Base-by-base conservation (phyloP, 179 eudicot genomes). In the Beta lomatogona region DNA sequence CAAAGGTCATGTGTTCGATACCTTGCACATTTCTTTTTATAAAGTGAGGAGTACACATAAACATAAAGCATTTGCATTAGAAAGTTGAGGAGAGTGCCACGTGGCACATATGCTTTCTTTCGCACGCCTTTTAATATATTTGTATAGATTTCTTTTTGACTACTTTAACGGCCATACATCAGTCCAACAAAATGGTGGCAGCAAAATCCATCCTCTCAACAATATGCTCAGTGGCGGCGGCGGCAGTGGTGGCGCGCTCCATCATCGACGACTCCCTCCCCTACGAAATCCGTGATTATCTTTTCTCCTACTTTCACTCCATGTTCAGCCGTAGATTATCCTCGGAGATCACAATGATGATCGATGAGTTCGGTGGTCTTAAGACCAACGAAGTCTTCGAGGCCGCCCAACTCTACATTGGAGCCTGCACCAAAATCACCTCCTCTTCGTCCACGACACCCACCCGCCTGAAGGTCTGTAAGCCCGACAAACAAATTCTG, bases 391-490 rank as follows among this genome's bases (percentile, higher is more conserved):
- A 86, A 74, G 79, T 92, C 86, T 92, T 86, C 79, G 85, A 88
- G 50, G 92, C 93, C 13, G 89, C 90, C 66, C 82, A 83, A 28
- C 5, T 84, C 72, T 91, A 89, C 77, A 81, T 92, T 12, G 90
- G 89, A 22, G 9, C 86, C 31, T 71, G 48, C 16, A 46, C 71
- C 81, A 85, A 79, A 36, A 73, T 71, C 53, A 31, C 13, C 4
- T 19, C 76, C 31, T 1, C 61, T 7, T 22, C 75, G 19, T 4
- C 76, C 68, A 3, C 76, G 36, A 64, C 71, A 5, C 70, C 81
- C 9, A 83, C 61, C 48, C 90, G 91, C 3, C 79, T 90, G 57
- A 89, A 80, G 28, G 86, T 88, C 86, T 82, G 75, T 78, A 88
- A 87, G 71, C 74, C 84, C 12, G 90, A 89, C 13, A 82, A 84